Evolutionary conservation across 2,329 filamentous ascomycete species (phyloP), one percentile per base, ranked within the genome.

Genomic region (Dryadomyces quercus-mongolicae): DNA sequence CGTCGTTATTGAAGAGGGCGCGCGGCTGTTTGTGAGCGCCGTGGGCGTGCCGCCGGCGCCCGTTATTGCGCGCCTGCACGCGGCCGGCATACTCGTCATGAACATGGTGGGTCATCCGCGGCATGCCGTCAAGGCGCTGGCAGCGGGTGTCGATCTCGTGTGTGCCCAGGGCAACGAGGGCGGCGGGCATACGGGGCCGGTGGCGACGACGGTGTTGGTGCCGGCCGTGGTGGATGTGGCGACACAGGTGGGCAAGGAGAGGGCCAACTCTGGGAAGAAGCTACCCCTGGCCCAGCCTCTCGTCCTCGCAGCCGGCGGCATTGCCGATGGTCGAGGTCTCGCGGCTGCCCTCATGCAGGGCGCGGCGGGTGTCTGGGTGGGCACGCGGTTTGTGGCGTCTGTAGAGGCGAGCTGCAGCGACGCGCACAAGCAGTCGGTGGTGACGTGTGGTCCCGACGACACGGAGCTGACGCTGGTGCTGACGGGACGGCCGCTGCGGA

Each of bases 41-140:
- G 90, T 96, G 0, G 92, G 92, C 9, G 85, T 96, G 21, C 92
- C 92, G 16, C 88, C 91, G 0, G 72, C 74, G 48, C 68, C 74
- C 55, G 81, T 91, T 5, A 85, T 96, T 55, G 82, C 88, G 61
- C 73, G 82, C 48, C 74, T 97, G 47, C 92, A 97, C 65, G 75
- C 77, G 9, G 85, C 86, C 0, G 87, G 86, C 0, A 86, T 97
- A 44, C 66, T 94, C 56, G 77, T 96, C 40, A 96, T 96, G 90
- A 96, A 96, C 68, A 96, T 96, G 91, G 90, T 96, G 20, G 92
- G 92, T 0, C 87, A 91, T 62, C 91, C 92, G 2, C 89, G 86
- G 66, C 92, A 97, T 67, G 91, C 91, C 1, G 80, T 85, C 66
- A 96, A 96, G 72, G 91, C 91, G 2, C 74, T 97, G 4, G 81